These are phyloP conservation scores for Hericium erinaceus DNA, from an alignment of 768 basidiomycete genomes.

Conservation along the genomic window DNA sequence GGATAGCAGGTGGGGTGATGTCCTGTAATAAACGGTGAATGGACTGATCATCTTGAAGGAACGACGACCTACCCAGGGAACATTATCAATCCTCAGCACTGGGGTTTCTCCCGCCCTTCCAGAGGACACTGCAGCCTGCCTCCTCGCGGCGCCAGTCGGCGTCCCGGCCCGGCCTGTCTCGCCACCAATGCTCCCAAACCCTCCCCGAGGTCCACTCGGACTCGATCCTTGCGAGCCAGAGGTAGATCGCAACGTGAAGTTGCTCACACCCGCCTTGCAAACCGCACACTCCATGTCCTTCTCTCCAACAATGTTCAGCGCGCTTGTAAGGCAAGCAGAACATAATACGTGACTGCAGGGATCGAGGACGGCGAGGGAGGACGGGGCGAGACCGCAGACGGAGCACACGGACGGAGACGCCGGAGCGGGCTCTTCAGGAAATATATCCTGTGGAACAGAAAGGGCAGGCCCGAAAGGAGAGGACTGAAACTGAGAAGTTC, in stretches of 20 bases:
- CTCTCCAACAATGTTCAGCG: slow-evolving; percentile 83
- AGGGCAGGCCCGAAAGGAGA: neutral
- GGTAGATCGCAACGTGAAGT: slow-evolving; percentile 34
- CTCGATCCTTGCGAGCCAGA: slow-evolving; percentile 12
- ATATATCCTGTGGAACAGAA: neutral
- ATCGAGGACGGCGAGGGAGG: slow-evolving; percentile 52
- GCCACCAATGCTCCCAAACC: slow-evolving; percentile 15
- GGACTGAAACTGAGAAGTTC: neutral
- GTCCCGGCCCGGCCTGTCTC: slow-evolving; percentile 21
- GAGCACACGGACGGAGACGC: slow-evolving; percentile 38
- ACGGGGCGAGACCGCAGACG: slow-evolving; percentile 46
- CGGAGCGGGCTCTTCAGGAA: slow-evolving; percentile 8
- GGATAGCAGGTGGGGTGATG: slow-evolving; percentile 70
- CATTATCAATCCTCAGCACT: slow-evolving; percentile 79
- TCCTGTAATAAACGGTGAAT: slow-evolving; percentile 37
- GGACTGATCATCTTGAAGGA: neutral
- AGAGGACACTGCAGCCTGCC: slow-evolving; percentile 1
- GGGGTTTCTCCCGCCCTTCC: slow-evolving; percentile 31
- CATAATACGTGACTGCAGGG: slow-evolving; percentile 75
- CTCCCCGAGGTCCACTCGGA: slow-evolving; percentile 15
- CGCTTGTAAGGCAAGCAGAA: slow-evolving; percentile 74
- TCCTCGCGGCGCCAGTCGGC: slow-evolving; percentile 18
- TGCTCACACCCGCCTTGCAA: slow-evolving; percentile 58
- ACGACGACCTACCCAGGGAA: slow-evolving; percentile 65
- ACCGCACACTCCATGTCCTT: slow-evolving; percentile 83